Evolutionary conservation across 2,329 filamentous ascomycete species (phyloP), one percentile per base, ranked within the genome.

Genomic region (Diaporthe australafricana): DNA sequence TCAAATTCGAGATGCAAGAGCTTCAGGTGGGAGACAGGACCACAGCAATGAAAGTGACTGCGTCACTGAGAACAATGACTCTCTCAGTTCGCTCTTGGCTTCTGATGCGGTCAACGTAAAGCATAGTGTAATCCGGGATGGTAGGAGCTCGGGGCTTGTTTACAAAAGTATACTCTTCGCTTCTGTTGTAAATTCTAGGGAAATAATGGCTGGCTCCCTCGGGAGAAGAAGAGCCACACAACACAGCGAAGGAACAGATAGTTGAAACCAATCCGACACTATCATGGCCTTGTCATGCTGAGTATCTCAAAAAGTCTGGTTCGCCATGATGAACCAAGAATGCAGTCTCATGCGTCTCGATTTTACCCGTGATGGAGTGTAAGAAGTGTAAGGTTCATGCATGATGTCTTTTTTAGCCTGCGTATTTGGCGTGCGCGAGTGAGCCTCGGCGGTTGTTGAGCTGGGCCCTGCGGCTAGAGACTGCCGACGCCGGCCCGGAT

Each of bases 401-500:
- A 65, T 65, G 60, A 12, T 35, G 30, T 22, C 9, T 40, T 48
- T 65, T 2, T 17, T 20, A 57, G 38, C 30, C 38, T 40, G 38
- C 38, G 14, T 14, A 11, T 11, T 40, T 40, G 38, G 38, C 38
- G 38, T 16, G 32, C 32, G 5, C 5, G 32, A n/a, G n/a, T n/a
- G 14, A 40, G 6, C 16, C 38, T 45, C 22, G 7, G 12, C 53
- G 11, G 40, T 25, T 6, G n/a, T 7, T 1, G 3, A n/a, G 14
- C 42, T 48, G 42, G 27, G 60, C 32, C 32, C 60, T 48, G 42
- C 27, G 27, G 55, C 22, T 35, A 3, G 20, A 35, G n/a, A 25
- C 42, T 48, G 60, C 60, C 60, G 60, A 65, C 40, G 60, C 27
- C 60, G 60, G 60, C 60, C 60, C 60, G 32, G 32, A 9, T 9